Evolutionary conservation across 2,329 filamentous ascomycete genomes (phyloP), one percentile per base, ranked within the genome.

Genomic region (Monilinia aucupariae): DNA sequence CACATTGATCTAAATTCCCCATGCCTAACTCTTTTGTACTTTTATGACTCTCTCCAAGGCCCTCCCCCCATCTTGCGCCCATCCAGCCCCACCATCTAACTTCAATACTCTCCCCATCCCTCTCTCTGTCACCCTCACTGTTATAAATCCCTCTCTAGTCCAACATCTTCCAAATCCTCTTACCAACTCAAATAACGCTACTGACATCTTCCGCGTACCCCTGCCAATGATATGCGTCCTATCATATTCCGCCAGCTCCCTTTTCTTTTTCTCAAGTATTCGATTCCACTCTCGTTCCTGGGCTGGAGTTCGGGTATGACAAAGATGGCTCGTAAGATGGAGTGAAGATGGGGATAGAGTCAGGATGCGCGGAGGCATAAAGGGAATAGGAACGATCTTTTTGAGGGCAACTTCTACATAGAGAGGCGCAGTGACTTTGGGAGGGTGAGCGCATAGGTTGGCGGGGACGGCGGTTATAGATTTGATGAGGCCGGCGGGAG

Each of bases 401-500:
- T 68, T 68, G 9, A 75, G 50, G 32, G 78, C 76, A 64, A 87
- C 73, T 69, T 87, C 81, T 60, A 88, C 75, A 58, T 77, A 75
- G 17, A 86, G 71, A 7, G 59, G 59, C 7, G 30, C n/a, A 9
- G 30, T 9, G 5, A 47, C 51, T 50, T 45, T 56, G 30, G 50
- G 50, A 41, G 59, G 59, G 20, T 45, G 41, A 6, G 59, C 37
- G 17, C 65, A 65, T 25, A 67, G 53, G 17, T 41, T 54, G 8
- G 67, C 66, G 22, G 71, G 72, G 4, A 74, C 34, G 0, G 72
- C 73, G 17, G 65, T 67, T 39, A 74, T 70, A n/a, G 65, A 65
- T 60, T 79, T 79, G 67, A 91, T 80, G 55, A 90, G 78, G 59
- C 80, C 79, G 32, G 78, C 74, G 8, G 86, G 83, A 70, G 84